These are phyloP conservation scores for Starmerella sirachaensis DNA, from an alignment of 805 yeast species.

Conservation along the genomic window DNA sequence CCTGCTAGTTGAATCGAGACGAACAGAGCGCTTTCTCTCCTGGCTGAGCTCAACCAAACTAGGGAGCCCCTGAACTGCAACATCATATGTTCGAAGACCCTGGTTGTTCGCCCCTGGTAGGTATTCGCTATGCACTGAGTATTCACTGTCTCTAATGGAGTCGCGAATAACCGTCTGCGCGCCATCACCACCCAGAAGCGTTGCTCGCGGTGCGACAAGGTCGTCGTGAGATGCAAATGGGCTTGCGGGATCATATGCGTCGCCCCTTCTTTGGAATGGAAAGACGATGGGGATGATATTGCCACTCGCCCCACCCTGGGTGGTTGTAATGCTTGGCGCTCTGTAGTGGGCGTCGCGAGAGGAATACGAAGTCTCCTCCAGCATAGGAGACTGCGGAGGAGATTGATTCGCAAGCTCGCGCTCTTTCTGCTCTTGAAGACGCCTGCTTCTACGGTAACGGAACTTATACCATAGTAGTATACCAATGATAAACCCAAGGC, in stretches of 20 bases:
- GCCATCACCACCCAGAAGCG: neutral
- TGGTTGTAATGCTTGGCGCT: constrained; percentile 15
- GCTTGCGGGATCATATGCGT: too few relatives aligned
- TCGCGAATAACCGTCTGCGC: constrained; percentile 24
- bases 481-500: constrained; percentile 32
- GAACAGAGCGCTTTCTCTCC: neutral
- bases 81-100: constrained; percentile 13
- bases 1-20: constrained; percentile 1
- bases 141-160: constrained; percentile 24
- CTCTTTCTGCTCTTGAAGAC: constrained; percentile 8
- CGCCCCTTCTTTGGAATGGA: too few relatives aligned
- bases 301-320: constrained; percentile 39
- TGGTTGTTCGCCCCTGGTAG: constrained; percentile 5
- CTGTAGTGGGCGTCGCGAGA: constrained; percentile 5
- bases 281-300: constrained; percentile 65
- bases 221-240: too few relatives aligned
- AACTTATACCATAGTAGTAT: constrained; percentile 17
- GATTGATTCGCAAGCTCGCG: constrained; percentile 1
- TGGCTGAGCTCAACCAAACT: constrained; percentile 43
- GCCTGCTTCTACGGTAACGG: constrained; percentile 10
- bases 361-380: constrained; percentile 22
- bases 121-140: constrained; percentile 12
- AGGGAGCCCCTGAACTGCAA: constrained; percentile 69
- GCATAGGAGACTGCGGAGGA: constrained; percentile 18
- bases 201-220: neutral